A percentile compares a stretch with the other conserved stretches of the same genome.
phyloP scores from a whole-genome alignment of 352 stramenopile species.

The Thalassiosira hispida region DNA sequence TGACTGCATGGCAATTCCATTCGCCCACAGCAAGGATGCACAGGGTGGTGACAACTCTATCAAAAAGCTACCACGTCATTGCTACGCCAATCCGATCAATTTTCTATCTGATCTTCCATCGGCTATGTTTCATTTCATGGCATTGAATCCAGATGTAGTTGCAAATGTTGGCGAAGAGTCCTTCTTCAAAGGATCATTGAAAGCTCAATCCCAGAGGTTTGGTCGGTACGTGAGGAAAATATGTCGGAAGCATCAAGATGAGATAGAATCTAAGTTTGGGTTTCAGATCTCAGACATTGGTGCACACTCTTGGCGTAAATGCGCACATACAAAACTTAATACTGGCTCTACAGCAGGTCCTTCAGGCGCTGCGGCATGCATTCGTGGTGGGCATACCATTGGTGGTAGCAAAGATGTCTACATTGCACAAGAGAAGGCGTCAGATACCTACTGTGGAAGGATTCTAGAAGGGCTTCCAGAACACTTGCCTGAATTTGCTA shows the following conservation, averaged over 20 bases:
- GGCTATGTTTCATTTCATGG: conserved; percentile 30
- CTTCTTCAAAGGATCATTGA: not conserved
- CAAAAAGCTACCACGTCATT: conserved; percentile 21
- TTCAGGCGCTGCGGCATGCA: conserved; percentile 17
- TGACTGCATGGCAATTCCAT: conserved; percentile 16
- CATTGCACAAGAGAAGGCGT: conserved; percentile 39
- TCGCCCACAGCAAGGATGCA: conserved; percentile 25
- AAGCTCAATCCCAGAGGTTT: conserved; percentile 9
- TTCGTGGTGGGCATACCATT: conserved; percentile 23
- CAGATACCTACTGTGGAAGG: conserved; percentile 22
- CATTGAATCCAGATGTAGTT: conserved; percentile 14
- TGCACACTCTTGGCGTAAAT: conserved; percentile 27
- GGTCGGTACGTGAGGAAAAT: conserved; percentile 6
- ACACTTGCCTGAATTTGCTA: conserved; percentile 27
- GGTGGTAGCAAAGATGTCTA: conserved; percentile 16
- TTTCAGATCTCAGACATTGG: conserved; percentile 17
- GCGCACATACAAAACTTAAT: conserved; percentile 24
- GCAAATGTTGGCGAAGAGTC: not conserved
- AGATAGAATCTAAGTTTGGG: conserved; percentile 10
- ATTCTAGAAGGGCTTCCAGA: conserved; percentile 21
- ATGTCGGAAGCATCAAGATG: not conserved
- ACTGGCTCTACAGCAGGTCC: conserved; percentile 26
- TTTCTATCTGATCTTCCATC: conserved; percentile 9
- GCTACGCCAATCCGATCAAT: conserved; percentile 31
- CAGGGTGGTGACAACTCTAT: conserved; percentile 17